Evolutionary conservation across 208 protist species (phyloP).

Genomic region (Trypanosoma boissoni): DNA sequence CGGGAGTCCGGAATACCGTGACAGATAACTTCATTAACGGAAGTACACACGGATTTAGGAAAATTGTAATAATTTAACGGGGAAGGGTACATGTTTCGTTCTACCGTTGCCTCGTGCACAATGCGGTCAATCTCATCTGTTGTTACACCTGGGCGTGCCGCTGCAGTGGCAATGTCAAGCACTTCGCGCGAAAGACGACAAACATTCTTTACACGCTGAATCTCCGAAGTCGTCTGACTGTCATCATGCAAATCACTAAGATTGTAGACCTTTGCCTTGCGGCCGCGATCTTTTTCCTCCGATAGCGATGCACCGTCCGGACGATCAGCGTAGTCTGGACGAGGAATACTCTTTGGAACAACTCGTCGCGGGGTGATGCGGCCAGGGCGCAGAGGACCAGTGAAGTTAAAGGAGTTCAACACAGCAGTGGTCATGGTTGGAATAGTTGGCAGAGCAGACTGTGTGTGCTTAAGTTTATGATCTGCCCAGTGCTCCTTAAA

Average conservation of each 20-base stretch:
- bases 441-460: conserved; percentile 66
- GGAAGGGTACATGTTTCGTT: conserved; percentile 95
- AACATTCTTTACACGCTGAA: conserved; percentile 88
- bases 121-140: conserved; percentile 98
- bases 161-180: conserved; percentile 92
- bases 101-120: conserved; percentile 90
- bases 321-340: conserved; percentile 87
- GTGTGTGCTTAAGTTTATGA: conserved; percentile 86
- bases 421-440: conserved; percentile 84
- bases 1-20: conserved; percentile 97
- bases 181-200: conserved; percentile 91
- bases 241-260: conserved; percentile 80
- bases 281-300: conserved; percentile 78
- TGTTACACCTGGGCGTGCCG: conserved; percentile 93
- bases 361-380: conserved; percentile 79
- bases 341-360: conserved; percentile 67
- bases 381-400: conserved; percentile 75
- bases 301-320: conserved; percentile 65
- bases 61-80: conserved; percentile 98
- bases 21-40: conserved; percentile 94
- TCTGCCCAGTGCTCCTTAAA: conserved; percentile 86
- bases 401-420: conserved; percentile 75
- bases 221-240: conserved; percentile 59
- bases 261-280: conserved; percentile 63
- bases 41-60: conserved; percentile 98